Evolutionary conservation across 2,329 filamentous ascomycete genomes (phyloP), one percentile per base, ranked within the genome.

Genomic region (Fusarium protoensiforme): DNA sequence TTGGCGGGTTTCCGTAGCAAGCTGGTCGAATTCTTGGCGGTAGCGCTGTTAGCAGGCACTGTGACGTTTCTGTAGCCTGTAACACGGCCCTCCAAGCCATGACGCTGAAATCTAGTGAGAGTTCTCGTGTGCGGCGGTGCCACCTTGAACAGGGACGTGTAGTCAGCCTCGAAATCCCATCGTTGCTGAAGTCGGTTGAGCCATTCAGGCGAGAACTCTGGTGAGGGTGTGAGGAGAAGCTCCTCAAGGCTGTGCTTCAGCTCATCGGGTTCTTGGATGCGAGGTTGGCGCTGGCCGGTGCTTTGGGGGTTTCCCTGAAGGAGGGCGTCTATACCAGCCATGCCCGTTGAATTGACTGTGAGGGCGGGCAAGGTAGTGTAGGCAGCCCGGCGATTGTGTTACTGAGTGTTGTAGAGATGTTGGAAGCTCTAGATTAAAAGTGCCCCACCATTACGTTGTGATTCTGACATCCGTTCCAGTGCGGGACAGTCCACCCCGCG

Each of bases 1-100:
- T 91, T 92, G 16, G 94, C 96, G 5, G 96, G 96, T 79, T 97
- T 97, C 53, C 96, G 90, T 18, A 93, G 85, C 43, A 98, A 87
- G 7, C 95, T 98, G 0, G 95, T 98, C 4, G 95, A 98, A 79
- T 97, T 98, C 84, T 98, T 99, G 56, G 95, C 96, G 18, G 94
- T 98, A 18, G 93, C 94, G 77, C 93, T 97, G 78, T 92, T 93
- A 36, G 94, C 94, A 7, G 96, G 94, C 10, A 98, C 91, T 1
- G 96, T 98, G 59, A 98, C 94, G 81, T 98, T 96, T 79, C 92
- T 93, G 83, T 99, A 98, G 59, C 95, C 95, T 10, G 94, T 97
- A 27, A 99, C 96, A 61, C 93, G 90, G 24, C 96, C 96, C 83
- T 98, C 95, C 16, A 98, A 88, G 7, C 96, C 96, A 83, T 98